A percentile compares a stretch with the other conserved stretches of the same genome.
phyloP scores from a whole-genome alignment of 2,329 filamentous ascomycete genomes.

The Ascocoryne sarcoides region DNA sequence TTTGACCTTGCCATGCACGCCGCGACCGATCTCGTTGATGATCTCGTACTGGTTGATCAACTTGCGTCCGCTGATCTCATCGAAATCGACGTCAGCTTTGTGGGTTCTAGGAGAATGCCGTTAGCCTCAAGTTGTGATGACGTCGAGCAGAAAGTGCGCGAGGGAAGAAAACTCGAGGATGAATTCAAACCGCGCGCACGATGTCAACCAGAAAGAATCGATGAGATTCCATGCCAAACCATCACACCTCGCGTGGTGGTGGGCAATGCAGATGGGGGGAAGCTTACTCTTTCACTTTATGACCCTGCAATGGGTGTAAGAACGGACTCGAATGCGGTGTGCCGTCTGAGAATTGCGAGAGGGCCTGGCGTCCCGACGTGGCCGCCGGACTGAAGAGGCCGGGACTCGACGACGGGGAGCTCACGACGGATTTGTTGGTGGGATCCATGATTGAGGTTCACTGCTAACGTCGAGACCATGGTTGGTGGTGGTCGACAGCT shows the following conservation, averaged over 20 bases:
- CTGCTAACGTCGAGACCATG: constrained; percentile 14
- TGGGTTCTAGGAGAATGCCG: constrained; percentile 54
- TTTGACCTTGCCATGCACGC: constrained; percentile 97
- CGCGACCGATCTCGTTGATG: constrained; percentile 89
- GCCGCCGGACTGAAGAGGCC: constrained; percentile 50
- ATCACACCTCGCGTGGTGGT: not conserved
- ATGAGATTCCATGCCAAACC: not conserved
- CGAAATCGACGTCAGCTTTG: constrained; percentile 82
- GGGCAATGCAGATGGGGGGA: not conserved
- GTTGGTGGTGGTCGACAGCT: constrained; percentile 5
- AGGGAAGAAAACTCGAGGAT: not conserved
- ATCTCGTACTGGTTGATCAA: constrained; percentile 97
- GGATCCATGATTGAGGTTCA: constrained; percentile 26
- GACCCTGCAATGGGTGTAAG: constrained; percentile 62
- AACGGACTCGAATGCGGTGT: constrained; percentile 48
- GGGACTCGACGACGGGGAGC: constrained; percentile 52
- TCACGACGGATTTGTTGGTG: constrained; percentile 32
- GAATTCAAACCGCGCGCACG: too few species aligned
- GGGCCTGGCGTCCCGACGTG: constrained; percentile 17
- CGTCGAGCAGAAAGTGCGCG: not conserved
- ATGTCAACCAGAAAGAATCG: not conserved
- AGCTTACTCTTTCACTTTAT: constrained; percentile 68
- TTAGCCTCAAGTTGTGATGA: not conserved
- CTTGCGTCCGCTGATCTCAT: constrained; percentile 83
- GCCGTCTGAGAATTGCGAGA: constrained; percentile 41